These are phyloP conservation scores for Fusarium anguioides DNA, from an alignment of 2,329 filamentous ascomycete species.

Conservation along the genomic window DNA sequence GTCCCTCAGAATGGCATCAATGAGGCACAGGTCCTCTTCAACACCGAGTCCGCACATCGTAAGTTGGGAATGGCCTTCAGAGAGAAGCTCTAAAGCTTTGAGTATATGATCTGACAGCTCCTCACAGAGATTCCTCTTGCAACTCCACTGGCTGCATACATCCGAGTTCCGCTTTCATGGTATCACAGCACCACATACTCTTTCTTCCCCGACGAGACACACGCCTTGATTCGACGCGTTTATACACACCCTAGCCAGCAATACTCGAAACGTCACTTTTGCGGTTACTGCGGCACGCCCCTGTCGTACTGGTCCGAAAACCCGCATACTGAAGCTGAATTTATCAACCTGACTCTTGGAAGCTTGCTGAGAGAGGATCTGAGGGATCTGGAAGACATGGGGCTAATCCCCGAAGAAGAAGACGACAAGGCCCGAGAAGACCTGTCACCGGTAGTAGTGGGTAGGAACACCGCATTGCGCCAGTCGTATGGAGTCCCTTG, in stretches of 20 bases:
- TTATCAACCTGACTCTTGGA: constrained; percentile 83
- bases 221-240: constrained; percentile 71
- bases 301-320: constrained; percentile 85
- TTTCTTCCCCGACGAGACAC: constrained; percentile 82
- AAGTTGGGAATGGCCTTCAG: constrained; percentile 54
- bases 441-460: constrained; percentile 18
- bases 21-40: constrained; percentile 77
- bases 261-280: constrained; percentile 80
- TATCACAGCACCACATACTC: constrained; percentile 81
- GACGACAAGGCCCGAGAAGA: constrained; percentile 41
- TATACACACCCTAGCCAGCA: constrained; percentile 71
- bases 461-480: constrained; percentile 51
- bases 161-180: constrained; percentile 84
- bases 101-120: constrained; percentile 17
- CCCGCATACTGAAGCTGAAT: constrained; percentile 76
- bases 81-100: not conserved
- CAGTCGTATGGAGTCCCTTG: constrained; percentile 81
- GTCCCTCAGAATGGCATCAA: constrained; percentile 70
- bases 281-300: constrained; percentile 90
- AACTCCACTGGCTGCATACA: constrained; percentile 80
- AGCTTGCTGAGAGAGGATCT: constrained; percentile 79
- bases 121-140: constrained; percentile 71
- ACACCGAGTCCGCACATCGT: constrained; percentile 77
- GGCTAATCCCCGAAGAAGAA: constrained; percentile 69
- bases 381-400: constrained; percentile 76